phyloP scores from a whole-genome alignment of 768 basidiomycete genomes.

The Dioszegia hungarica region DNA sequence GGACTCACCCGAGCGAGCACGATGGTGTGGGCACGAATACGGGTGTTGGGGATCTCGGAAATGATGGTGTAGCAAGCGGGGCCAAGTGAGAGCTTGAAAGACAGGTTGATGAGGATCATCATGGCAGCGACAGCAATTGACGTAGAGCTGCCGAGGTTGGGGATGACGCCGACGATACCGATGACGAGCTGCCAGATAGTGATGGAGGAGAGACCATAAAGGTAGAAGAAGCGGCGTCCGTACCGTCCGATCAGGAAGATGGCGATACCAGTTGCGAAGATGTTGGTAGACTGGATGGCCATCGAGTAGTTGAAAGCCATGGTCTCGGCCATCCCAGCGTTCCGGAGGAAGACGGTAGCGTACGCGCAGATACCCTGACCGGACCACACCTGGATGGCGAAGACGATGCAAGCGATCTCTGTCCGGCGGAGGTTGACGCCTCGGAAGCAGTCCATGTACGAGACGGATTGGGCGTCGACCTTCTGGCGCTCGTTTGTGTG shows the following conservation, averaged over 20 bases:
- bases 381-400: constrained; percentile 8
- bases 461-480: background rate
- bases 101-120: constrained; percentile 7
- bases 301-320: constrained; percentile 13
- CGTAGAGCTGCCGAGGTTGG: background rate
- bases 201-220: background rate
- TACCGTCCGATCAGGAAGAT: constrained; percentile 3
- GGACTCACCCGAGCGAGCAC: constrained; percentile 16
- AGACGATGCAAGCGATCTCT: constrained; percentile 23
- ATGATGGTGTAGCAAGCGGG: constrained; percentile 26
- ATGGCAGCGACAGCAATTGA: constrained; percentile 3
- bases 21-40: constrained; percentile 25
- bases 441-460: constrained; percentile 28
- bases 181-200: background rate
- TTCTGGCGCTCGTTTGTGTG: constrained; percentile 49
- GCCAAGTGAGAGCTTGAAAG: constrained; percentile 12
- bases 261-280: constrained; percentile 5
- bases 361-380: constrained; percentile 6
- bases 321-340: constrained; percentile 10
- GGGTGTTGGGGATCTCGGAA: constrained; percentile 21
- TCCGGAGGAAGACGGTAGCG: constrained; percentile 8
- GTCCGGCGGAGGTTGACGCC: constrained; percentile 32
- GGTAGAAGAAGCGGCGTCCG: constrained; percentile 4
- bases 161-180: constrained; percentile 11
- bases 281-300: constrained; percentile 14